phyloP scores from a whole-genome alignment of 305 asterid genomes.

The Nicotiana rustica region DNA sequence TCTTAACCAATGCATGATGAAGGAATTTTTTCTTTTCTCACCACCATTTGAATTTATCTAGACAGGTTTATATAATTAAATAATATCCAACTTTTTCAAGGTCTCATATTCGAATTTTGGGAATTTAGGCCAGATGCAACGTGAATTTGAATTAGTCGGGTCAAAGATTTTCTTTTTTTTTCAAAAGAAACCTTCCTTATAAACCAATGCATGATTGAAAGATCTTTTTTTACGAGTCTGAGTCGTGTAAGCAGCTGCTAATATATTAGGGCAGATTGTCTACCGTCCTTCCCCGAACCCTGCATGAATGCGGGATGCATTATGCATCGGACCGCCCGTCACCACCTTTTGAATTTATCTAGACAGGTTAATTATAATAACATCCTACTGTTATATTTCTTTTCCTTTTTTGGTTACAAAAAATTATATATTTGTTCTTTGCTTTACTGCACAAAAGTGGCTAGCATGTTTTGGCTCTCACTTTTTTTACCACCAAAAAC shows the following conservation, averaged over 20 bases:
- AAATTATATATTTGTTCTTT: constrained; percentile 45
- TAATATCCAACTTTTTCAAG: not conserved
- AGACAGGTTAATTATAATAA: constrained; percentile 15
- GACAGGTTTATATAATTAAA: constrained; percentile 22
- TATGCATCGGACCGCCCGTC: not conserved
- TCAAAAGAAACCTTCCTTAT: no score
- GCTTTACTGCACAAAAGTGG: constrained; percentile 70
- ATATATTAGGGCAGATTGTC: no score
- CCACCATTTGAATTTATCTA: constrained; percentile 46
- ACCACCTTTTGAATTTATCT: constrained; percentile 47
- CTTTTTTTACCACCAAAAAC: constrained; percentile 53
- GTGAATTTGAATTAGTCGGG: no score
- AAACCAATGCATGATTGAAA: no score
- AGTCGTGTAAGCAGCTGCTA: no score
- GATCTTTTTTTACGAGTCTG: no score
- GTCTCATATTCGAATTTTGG: no score
- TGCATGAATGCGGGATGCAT: no score
- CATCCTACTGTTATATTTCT: not conserved
- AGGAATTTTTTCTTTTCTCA: constrained; percentile 47
- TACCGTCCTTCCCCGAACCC: no score
- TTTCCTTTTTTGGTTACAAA: constrained; percentile 7
- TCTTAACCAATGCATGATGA: constrained; percentile 61
- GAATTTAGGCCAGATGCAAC: no score
- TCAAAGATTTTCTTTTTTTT: no score
- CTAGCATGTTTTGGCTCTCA: constrained; percentile 55